Evolutionary conservation across 2,329 filamentous ascomycete genomes (phyloP).

Genomic region (Alternaria postmessia): DNA sequence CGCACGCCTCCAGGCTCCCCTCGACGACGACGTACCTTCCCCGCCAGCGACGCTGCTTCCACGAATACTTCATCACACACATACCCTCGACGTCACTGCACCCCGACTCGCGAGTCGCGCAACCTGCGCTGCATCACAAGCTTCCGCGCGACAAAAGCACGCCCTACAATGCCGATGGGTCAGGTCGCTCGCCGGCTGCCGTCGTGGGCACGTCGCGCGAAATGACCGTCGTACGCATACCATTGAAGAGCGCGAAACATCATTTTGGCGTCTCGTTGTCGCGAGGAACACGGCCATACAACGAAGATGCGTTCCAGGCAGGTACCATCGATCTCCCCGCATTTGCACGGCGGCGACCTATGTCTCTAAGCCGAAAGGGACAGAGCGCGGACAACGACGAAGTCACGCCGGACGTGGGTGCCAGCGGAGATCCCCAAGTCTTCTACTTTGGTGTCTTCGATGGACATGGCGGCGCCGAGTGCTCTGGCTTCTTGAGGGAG

Average conservation of each 20-base stretch:
- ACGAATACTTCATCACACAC: slow-evolving; percentile 97
- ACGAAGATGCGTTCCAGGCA: slow-evolving; percentile 93
- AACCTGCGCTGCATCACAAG: slow-evolving; percentile 76
- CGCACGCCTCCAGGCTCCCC: slow-evolving; percentile 16
- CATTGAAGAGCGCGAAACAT: slow-evolving; percentile 90
- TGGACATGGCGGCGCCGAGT: slow-evolving; percentile 90
- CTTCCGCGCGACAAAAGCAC: slow-evolving; percentile 84
- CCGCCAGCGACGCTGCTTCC: slow-evolving; percentile 65
- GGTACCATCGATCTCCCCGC: slow-evolving; percentile 93
- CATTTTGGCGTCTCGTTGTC: slow-evolving; percentile 86
- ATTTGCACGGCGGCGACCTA: slow-evolving; percentile 84
- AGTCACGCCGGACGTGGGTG: slow-evolving; percentile 75
- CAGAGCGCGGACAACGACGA: slow-evolving; percentile 55
- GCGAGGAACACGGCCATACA: slow-evolving; percentile 84
- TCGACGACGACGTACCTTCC: slow-evolving; percentile 16
- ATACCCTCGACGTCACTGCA: slow-evolving; percentile 92
- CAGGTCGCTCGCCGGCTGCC: slow-evolving; percentile 47
- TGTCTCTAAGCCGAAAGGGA: slow-evolving; percentile 61
- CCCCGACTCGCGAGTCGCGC: slow-evolving; percentile 73
- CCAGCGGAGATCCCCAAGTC: slow-evolving; percentile 89
- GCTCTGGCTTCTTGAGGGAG: slow-evolving; percentile 84
- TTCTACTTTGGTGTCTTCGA: slow-evolving; percentile 99
- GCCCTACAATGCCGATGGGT: slow-evolving; percentile 68
- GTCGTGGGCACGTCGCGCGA: slow-evolving; percentile 63
- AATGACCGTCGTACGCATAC: slow-evolving; percentile 93